A percentile compares a stretch with the other conserved stretches of the same genome.
Evolutionary conservation across 768 basidiomycete genomes (phyloP).

Genomic region (Podaxis mareebaensis): DNA sequence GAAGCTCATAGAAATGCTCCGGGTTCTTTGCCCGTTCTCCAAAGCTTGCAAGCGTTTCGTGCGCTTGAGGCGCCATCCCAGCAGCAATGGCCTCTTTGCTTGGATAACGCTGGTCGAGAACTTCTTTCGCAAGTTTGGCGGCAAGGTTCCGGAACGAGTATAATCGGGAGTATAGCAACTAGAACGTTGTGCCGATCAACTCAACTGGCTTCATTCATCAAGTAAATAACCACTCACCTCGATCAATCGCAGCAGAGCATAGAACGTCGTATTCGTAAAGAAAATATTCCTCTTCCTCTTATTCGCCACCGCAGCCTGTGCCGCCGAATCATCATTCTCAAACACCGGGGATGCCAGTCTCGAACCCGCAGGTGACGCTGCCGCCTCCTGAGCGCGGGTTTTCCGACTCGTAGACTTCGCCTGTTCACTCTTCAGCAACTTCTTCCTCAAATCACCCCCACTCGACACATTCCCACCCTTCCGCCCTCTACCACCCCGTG

Average conservation of each 20-base stretch:
- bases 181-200: conserved; percentile 5
- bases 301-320: conserved; percentile 29
- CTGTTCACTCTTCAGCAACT: conserved; percentile 79
- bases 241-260: conserved; percentile 79
- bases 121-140: conserved; percentile 40
- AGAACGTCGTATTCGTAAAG: conserved; percentile 89
- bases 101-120: conserved; percentile 19
- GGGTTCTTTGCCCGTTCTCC: conserved; percentile 36
- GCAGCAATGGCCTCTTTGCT: conserved; percentile 27
- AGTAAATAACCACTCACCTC: conserved; percentile 57
- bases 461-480: conserved; percentile 21
- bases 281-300: conserved; percentile 54
- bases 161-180: conserved; percentile 85
- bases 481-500: conserved; percentile 13
- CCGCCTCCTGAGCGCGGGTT: conserved; percentile 52
- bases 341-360: conserved; percentile 63
- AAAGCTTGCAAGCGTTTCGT: conserved; percentile 27
- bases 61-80: conserved; percentile 29
- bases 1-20: conserved; percentile 76
- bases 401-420: conserved; percentile 68
- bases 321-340: conserved; percentile 41
- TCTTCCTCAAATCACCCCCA: conserved; percentile 74
- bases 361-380: conserved; percentile 55
- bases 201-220: conserved; percentile 5
- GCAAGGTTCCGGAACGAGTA: conserved; percentile 76